Conservation (phyloP, 768 basidiomycete genomes). For the Mrakia hoshinonis region DNA sequence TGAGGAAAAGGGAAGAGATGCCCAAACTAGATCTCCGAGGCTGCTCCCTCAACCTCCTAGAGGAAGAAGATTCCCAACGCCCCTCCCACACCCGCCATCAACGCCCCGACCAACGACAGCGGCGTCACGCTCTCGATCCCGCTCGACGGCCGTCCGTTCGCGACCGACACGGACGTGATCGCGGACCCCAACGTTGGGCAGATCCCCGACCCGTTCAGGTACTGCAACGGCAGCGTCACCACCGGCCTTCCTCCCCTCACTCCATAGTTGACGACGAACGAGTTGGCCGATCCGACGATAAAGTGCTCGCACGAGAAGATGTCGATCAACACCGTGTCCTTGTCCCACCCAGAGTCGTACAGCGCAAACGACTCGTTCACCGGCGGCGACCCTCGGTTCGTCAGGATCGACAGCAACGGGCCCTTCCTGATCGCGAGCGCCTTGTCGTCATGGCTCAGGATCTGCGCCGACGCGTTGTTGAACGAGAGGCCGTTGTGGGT, state of each 20-base stretch:
- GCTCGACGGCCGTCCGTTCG: not conserved
- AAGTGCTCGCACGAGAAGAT: constrained; percentile 59
- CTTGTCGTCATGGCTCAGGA: constrained; percentile 22
- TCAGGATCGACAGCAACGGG: constrained; percentile 27
- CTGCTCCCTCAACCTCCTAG: not conserved
- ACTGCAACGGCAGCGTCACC: constrained; percentile 20
- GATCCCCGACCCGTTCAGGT: constrained; percentile 25
- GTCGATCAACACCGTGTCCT: constrained; percentile 43
- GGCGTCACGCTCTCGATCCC: not conserved
- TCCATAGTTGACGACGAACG: constrained; percentile 53
- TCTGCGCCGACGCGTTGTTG: constrained; percentile 21
- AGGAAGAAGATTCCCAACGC: not conserved
- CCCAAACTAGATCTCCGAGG: too few relatives aligned
- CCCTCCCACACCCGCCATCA: not conserved
- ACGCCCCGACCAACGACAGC: not conserved
- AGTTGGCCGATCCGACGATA: constrained; percentile 59
- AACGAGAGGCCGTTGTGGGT: constrained; percentile 19
- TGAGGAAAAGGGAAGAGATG: too few relatives aligned
- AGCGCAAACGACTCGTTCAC: constrained; percentile 51
- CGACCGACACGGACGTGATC: not conserved
- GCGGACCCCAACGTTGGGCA: constrained; percentile 6
- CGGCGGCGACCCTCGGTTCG: constrained; percentile 45
- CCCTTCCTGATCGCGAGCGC: constrained; percentile 30
- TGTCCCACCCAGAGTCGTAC: constrained; percentile 51
- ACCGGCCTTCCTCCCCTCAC: constrained; percentile 27